phyloP scores from a whole-genome alignment of 306 rosid species.

The Sicyos edulis region DNA sequence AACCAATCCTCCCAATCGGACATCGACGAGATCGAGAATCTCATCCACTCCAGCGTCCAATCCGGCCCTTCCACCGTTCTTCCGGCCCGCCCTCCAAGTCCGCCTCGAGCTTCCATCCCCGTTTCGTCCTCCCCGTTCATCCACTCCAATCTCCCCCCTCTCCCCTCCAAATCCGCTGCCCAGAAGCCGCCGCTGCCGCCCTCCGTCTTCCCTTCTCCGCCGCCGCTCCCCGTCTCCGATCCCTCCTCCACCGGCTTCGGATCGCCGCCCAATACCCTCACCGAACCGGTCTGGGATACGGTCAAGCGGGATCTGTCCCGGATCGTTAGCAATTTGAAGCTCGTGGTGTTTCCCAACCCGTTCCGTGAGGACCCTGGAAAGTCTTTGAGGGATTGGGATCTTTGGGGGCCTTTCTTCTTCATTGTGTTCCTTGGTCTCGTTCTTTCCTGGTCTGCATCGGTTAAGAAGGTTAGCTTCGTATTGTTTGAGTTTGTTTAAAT shows the following conservation, averaged over 20 bases:
- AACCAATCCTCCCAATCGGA: slow-evolving; percentile 87
- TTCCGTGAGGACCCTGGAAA: slow-evolving; percentile 92
- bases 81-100: slow-evolving; percentile 66
- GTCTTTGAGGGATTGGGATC: slow-evolving; percentile 97
- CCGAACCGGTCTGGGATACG: slow-evolving; percentile 98
- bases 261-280: slow-evolving; percentile 65
- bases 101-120: slow-evolving; percentile 85
- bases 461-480: slow-evolving; percentile 58
- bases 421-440: slow-evolving; percentile 82
- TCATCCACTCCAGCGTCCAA: slow-evolving; percentile 60
- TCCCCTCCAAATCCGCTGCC: slow-evolving; percentile 21
- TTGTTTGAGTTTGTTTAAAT: not conserved
- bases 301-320: slow-evolving; percentile 82
- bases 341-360: slow-evolving; percentile 90
- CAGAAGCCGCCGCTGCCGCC: slow-evolving; percentile 38
- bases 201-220: slow-evolving; percentile 24
- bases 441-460: slow-evolving; percentile 96
- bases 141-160: slow-evolving; percentile 32
- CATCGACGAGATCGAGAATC: slow-evolving; percentile 98
- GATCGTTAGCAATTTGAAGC: slow-evolving; percentile 85
- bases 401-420: slow-evolving; percentile 97
- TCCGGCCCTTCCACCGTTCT: slow-evolving; percentile 60
- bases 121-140: slow-evolving; percentile 52
- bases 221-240: too few relatives aligned
- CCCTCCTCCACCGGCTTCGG: slow-evolving; percentile 52